Evolutionary conservation across 2,329 filamentous ascomycete genomes (phyloP).

Genomic region (Sporothrix inflata): DNA sequence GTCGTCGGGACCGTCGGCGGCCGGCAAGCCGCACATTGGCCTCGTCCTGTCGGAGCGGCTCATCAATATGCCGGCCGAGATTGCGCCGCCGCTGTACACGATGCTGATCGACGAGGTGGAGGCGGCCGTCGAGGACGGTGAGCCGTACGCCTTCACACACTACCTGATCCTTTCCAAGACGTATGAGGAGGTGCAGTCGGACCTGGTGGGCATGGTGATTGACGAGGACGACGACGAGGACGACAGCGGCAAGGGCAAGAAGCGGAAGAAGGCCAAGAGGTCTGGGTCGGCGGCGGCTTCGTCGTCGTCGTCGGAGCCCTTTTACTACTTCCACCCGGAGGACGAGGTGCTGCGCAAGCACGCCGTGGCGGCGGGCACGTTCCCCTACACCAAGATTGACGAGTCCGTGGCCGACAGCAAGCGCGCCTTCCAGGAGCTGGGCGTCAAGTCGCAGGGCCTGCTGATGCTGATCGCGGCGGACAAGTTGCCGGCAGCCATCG

Average conservation of each 20-base stretch:
- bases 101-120: conserved; percentile 93
- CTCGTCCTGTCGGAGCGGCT: conserved; percentile 89
- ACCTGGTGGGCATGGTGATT: conserved; percentile 49
- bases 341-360: conserved; percentile 85
- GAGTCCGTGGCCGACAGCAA: conserved; percentile 87
- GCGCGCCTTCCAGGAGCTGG: conserved; percentile 90
- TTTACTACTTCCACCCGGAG: conserved; percentile 94
- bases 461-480: conserved; percentile 82
- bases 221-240: conserved; percentile 47
- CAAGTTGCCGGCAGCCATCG: conserved; percentile 76
- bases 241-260: conserved; percentile 62
- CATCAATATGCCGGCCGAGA: conserved; percentile 95
- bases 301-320: conserved; percentile 40
- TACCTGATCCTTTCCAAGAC: conserved; percentile 90
- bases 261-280: conserved; percentile 59
- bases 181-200: conserved; percentile 87
- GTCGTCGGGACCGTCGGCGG: conserved; percentile 38
- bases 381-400: conserved; percentile 78
- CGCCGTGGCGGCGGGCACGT: conserved; percentile 70
- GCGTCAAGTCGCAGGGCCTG: conserved; percentile 80
- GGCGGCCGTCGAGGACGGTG: conserved; percentile 84
- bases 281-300: neutral
- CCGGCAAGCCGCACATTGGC: conserved; percentile 62
- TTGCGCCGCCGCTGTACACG: conserved; percentile 89
- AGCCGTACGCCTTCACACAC: conserved; percentile 91